Percentiles rank a stretch among this genome's conserved stretches.
phyloP scores from a whole-genome alignment of 176 grass and related monocot genomes.

The Cenchrus americanus region DNA sequence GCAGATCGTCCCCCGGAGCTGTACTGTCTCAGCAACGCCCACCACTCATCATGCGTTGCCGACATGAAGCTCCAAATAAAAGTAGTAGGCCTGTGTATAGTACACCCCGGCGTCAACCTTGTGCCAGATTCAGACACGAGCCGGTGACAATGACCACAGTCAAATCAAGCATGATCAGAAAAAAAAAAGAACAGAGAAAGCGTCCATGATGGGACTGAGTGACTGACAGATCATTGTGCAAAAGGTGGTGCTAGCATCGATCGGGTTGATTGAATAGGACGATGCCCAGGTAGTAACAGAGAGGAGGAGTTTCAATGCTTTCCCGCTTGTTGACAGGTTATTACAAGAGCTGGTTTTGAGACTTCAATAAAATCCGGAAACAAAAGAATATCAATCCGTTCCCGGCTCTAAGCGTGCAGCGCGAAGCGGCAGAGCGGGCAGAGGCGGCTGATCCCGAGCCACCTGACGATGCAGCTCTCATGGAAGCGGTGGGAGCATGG shows the following conservation, averaged over 20 bases:
- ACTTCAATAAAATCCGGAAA: too few species aligned
- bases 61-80: neutral
- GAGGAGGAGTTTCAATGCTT: too few species aligned
- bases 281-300: too few species aligned
- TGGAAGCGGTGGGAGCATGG: constrained; percentile 39
- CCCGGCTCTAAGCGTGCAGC: neutral
- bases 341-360: too few species aligned
- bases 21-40: neutral
- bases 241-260: too few species aligned
- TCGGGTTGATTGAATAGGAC: too few species aligned
- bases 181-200: too few species aligned
- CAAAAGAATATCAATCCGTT: too few species aligned
- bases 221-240: too few species aligned
- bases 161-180: neutral
- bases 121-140: neutral
- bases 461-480: neutral
- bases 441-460: neutral
- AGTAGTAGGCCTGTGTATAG: too few species aligned
- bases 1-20: neutral
- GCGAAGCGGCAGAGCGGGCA: constrained; percentile 33
- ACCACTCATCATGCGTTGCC: neutral
- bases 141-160: neutral
- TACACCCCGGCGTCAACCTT: neutral
- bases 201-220: too few species aligned
- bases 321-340: too few species aligned